Evolutionary conservation across 2,329 filamentous ascomycete species (phyloP), one percentile per base, ranked within the genome.

Genomic region (Aspergillus brunneoviolaceus): DNA sequence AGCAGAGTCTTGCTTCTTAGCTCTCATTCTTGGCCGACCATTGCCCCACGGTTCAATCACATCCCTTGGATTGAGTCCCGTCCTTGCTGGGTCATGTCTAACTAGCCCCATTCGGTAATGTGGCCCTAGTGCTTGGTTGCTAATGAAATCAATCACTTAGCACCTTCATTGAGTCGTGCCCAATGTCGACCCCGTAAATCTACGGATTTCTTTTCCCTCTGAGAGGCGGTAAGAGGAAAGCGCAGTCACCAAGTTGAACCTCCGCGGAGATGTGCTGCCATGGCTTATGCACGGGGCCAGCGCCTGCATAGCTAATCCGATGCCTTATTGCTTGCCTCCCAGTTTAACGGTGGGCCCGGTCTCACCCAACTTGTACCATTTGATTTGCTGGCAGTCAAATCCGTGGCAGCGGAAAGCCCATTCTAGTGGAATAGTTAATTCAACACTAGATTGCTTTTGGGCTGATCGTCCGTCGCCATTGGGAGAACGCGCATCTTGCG

Each of bases 381-480:
- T 53, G 11, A 65, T 64, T 64, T 39, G 63, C 60, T 62, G 62
- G 63, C 51, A 62, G 19, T 27, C 31, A 60, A 45, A 42, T 59
- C 63, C 63, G 62, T 60, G 49, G 58, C 55, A 55, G 42, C 53
- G 57, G 55, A 57, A 55, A 56, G 42, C 48, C 49, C 55, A 49
- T 56, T 57, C 50, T 60, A 57, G 57, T 45, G 29, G 31, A 52
- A 56, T 54, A 63, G 45, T 52, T 58, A 61, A 63, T 42, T 55
- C 48, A 45, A 42, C 21, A 45, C 10, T 47, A 19, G 12, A 6
- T 35, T 48, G 7, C 10, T 48, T 45, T 45, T 45, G 39, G 39
- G 39, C 39, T 45, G 39, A 4, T 45, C 2, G 16, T 45, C 39
- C 39, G 39, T 45, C 16, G 39, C 16, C 14, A 45, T 45, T 45